phyloP scores from a whole-genome alignment of 768 basidiomycete genomes.

The Ephemerocybe angulata region DNA sequence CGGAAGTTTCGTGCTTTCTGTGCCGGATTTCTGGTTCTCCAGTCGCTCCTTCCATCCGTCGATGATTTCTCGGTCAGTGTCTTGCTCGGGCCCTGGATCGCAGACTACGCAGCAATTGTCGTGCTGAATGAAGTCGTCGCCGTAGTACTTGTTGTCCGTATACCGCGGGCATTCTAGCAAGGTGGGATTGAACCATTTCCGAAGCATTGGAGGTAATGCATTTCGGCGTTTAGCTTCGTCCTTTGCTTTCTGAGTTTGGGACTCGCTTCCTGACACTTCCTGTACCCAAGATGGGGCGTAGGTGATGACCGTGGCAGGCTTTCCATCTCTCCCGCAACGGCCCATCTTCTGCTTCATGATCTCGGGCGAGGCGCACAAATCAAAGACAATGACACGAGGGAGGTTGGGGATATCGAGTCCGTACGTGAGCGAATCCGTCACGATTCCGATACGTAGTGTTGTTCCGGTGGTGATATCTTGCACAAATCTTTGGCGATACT shows the following conservation, averaged over 20 bases:
- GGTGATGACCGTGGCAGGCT: background rate
- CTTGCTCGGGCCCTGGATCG: background rate
- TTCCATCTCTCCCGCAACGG: background rate
- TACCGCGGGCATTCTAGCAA: background rate
- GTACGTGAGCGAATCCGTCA: too few relatives aligned
- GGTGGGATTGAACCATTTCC: background rate
- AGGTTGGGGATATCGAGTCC: too few relatives aligned
- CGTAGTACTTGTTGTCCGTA: background rate
- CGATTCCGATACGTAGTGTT: too few relatives aligned
- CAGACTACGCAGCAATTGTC: background rate
- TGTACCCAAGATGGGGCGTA: background rate
- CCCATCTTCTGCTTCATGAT: too few relatives aligned
- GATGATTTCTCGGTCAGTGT: background rate
- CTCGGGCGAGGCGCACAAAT: too few relatives aligned
- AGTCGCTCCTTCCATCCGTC: too few relatives aligned
- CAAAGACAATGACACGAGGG: too few relatives aligned
- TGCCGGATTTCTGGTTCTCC: too few relatives aligned
- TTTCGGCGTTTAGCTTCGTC: background rate
- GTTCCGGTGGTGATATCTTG: too few relatives aligned
- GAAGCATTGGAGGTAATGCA: background rate
- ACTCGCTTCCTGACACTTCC: background rate
- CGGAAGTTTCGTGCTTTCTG: background rate
- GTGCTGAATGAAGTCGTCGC: background rate
- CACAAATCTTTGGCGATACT: too few relatives aligned
- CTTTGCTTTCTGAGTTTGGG: background rate